Evolutionary conservation across 1,284 basidiomycete species (phyloP), one percentile per base, ranked within the genome.

Genomic region (Ceratobasidium papillatum): DNA sequence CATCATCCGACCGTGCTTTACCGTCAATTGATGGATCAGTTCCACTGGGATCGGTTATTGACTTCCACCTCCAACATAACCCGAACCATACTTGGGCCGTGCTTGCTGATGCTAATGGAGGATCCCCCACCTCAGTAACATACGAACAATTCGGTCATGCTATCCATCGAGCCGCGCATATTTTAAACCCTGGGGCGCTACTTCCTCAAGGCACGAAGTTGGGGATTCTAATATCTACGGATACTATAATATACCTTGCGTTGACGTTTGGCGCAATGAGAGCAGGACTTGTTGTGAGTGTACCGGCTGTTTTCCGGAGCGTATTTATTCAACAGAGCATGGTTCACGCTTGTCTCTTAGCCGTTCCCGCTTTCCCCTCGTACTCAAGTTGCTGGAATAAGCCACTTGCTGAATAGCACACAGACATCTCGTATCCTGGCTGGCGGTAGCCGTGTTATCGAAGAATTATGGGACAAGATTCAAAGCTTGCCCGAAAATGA

Each of bases 1-100:
- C 25, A 75, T 77, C 30, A 79, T 52, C 14, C 66, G 38, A 69
- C 75, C 25, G n/a, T 1, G 34, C 32, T 25, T 51, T 66, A 1
- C 66, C 66, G 0, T 52, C 66, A 9, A 25, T 25, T 4, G 52
- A 69, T 43, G 66, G 66, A 1, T 54, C 66, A 4, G 27, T 69
- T 27, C 38, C 52, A 22, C 12, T 54, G 2, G 22, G 19, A 7
- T 41, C 25, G 11, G 51, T 69, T 11, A n/a, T 69, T 34, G 66
- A 69, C 27, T 69, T 58, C 54, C 66, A 69, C 25, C 34, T 69
- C 9, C 30, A 56, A n/a, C 66, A 58, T 22, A 69, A 69, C n/a
- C 66, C 66, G 11, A 45, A 43, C 4, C 52, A 58, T n/a, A 56
- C 38, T 41, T 69, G 49, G 38, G 54, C 66, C 0, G 14, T 69